phyloP scores from a whole-genome alignment of 441 rosid species.

The Eutrema salsugineum region DNA sequence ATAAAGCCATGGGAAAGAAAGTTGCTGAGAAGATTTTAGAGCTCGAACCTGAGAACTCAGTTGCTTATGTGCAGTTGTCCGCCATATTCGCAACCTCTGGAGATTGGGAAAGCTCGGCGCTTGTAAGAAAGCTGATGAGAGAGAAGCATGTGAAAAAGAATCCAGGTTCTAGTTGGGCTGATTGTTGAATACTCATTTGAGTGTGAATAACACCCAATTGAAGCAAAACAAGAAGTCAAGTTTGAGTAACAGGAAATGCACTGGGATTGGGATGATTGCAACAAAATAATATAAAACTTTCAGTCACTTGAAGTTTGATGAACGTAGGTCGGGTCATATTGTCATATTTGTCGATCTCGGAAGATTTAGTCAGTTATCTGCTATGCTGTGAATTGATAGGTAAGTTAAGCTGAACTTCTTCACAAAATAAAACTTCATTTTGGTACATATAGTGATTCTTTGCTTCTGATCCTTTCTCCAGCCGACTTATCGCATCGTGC shows the following conservation, averaged over 20 bases:
- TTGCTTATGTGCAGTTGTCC: constrained; percentile 68
- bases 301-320: no score
- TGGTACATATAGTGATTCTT: no score
- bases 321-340: no score
- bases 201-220: not conserved
- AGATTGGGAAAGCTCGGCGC: constrained; percentile 71
- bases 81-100: constrained; percentile 61
- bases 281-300: not conserved
- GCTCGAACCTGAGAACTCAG: constrained; percentile 75
- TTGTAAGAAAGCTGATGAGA: constrained; percentile 55
- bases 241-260: no score
- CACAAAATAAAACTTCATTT: no score
- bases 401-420: no score
- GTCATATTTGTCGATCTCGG: no score
- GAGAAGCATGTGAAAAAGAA: constrained; percentile 47
- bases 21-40: constrained; percentile 61
- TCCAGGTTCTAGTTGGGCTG: constrained; percentile 45
- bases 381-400: no score
- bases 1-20: constrained; percentile 50
- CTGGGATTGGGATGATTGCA: no score
- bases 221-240: not conserved
- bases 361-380: no score
- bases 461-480: no score
- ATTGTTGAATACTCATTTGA: not conserved
- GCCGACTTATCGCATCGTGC: no score